Conservation (phyloP, 257 asterid species). For the Solanum sitiens region DNA sequence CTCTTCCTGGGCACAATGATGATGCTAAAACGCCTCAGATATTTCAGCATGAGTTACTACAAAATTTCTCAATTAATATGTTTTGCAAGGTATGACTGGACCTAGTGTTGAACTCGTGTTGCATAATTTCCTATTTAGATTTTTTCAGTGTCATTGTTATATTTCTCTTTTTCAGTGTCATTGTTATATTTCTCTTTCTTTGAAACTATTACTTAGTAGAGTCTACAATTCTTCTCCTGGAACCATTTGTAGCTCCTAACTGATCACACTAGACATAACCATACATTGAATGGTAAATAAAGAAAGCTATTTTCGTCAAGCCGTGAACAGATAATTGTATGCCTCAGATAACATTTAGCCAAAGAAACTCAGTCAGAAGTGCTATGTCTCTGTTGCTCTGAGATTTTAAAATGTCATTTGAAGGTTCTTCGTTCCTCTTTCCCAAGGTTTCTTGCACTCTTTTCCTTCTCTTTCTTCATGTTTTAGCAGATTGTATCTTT, state of each 20-base stretch:
- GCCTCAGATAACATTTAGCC: background rate
- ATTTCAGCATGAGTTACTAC: constrained; percentile 97
- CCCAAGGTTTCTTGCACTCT: background rate
- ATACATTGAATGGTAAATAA: background rate
- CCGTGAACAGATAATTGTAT: background rate
- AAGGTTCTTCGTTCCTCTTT: background rate
- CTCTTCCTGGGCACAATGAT: constrained; percentile 53
- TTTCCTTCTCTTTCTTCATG: background rate
- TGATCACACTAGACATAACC: background rate
- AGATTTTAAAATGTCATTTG: background rate
- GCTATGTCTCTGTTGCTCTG: background rate
- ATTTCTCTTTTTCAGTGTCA: background rate
- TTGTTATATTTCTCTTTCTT: background rate
- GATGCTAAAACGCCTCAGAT: constrained; percentile 62
- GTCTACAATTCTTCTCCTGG: background rate
- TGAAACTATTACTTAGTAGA: background rate
- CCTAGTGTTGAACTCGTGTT: background rate
- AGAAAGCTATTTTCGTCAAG: background rate
- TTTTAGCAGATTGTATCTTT: background rate
- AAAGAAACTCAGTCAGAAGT: background rate
- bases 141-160: background rate
- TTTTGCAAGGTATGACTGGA: constrained; percentile 72
- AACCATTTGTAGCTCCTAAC: background rate
- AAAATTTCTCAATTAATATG: constrained; percentile 87
- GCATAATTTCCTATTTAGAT: background rate